Percentiles rank a stretch among this genome's conserved stretches.
Conservation (phyloP, 352 stramenopile species). For the Phytophthora idaei region DNA sequence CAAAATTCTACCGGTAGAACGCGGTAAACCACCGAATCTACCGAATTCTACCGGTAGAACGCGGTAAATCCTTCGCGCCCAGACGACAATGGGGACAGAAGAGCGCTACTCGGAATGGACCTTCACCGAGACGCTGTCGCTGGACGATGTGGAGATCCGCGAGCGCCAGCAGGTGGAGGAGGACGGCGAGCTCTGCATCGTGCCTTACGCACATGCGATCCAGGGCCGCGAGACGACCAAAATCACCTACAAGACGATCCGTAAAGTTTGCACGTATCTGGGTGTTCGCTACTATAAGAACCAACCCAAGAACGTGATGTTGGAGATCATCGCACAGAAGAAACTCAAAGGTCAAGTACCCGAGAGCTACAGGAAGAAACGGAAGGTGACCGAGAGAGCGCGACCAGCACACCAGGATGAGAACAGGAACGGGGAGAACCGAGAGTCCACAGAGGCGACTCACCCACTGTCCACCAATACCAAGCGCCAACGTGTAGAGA, state of each 20-base stretch:
- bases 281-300: slow-evolving; percentile 39
- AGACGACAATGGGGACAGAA: slow-evolving; percentile 6
- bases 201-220: slow-evolving; percentile 26
- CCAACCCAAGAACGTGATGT: slow-evolving; percentile 25
- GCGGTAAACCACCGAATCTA: background rate
- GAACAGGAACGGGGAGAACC: slow-evolving; percentile 1
- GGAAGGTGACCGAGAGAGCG: background rate
- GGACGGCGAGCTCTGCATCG: slow-evolving; percentile 13
- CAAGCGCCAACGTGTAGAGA: slow-evolving; percentile 16
- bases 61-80: background rate
- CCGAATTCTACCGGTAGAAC: slow-evolving; percentile 1
- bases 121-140: slow-evolving; percentile 24
- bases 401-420: background rate
- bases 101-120: slow-evolving; percentile 15
- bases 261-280: slow-evolving; percentile 24
- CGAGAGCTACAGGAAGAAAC: slow-evolving; percentile 15
- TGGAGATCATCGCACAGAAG: slow-evolving; percentile 31
- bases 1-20: background rate
- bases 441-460: background rate
- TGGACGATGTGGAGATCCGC: slow-evolving; percentile 28
- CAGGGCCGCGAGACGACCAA: slow-evolving; percentile 22
- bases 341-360: slow-evolving; percentile 30
- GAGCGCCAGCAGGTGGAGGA: slow-evolving; percentile 18
- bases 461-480: background rate
- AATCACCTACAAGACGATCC: slow-evolving; percentile 25